Evolutionary conservation across 106 monocot species (phyloP).

Genomic region (Dendrobium catenatum): DNA sequence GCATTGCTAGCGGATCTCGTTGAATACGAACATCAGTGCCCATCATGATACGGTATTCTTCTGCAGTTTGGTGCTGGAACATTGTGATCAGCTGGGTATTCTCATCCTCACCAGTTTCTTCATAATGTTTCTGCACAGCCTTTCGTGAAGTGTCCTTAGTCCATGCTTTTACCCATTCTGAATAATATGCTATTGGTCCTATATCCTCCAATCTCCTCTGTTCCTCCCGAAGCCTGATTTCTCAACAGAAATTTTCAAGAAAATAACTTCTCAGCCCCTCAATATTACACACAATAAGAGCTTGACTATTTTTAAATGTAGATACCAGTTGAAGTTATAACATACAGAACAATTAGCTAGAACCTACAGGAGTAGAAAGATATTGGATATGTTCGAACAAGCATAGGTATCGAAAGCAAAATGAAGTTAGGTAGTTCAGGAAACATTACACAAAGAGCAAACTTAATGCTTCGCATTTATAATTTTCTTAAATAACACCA

Average conservation of each 20-base stretch:
- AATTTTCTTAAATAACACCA: neutral
- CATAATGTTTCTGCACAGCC: conserved; percentile 79
- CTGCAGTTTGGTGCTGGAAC: conserved; percentile 91
- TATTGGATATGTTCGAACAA: neutral
- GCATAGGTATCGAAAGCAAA: neutral
- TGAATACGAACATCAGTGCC: conserved; percentile 79
- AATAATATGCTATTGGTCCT: conserved; percentile 87
- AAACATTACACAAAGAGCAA: too few species aligned
- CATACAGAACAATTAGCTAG: neutral
- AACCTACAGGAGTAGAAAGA: neutral
- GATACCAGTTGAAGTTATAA: neutral
- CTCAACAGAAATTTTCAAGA: neutral
- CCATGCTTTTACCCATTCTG: conserved; percentile 98
- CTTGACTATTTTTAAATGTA: neutral
- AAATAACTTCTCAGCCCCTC: neutral
- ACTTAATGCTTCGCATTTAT: neutral
- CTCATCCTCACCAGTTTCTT: conserved; percentile 93
- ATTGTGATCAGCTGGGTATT: conserved; percentile 77
- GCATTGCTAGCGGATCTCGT: conserved; percentile 85
- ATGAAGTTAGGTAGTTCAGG: too few species aligned
- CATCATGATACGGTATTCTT: conserved; percentile 97
- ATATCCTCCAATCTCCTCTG: conserved; percentile 68
- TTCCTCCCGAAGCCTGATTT: conserved; percentile 67
- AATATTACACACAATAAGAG: too few species aligned
- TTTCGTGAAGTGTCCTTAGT: conserved; percentile 73